Base-by-base conservation (phyloP, 116 monocot genomes). In the Papilionanthe hybrid region DNA sequence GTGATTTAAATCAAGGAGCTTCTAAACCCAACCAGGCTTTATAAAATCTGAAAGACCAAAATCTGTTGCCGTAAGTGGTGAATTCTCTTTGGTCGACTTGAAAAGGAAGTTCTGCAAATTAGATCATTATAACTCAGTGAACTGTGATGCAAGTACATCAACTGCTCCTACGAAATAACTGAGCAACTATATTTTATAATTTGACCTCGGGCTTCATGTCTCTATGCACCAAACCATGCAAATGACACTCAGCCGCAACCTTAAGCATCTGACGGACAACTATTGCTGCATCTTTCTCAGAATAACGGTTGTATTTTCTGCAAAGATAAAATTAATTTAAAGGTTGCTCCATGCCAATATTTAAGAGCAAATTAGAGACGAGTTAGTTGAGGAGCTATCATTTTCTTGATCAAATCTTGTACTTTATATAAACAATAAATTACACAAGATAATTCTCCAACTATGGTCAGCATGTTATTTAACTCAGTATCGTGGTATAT, bases 11-110 rank as follows among this genome's bases (percentile, higher is more conserved):
- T 53, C 53, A 17, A 53, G 17, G 22, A 18, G 5, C 4, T 71
- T 41, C 12, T 71, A 18, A 71, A 5, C 17, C 29, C 2, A 71
- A 73, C 73, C 97, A 83, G 94, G 91, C 75, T 87, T 88, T 81
- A 97, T 94, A 83, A 90, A 94, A 88, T 93, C 91, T n/a, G 98
- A 98, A 49, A 98, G 84, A 60, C 98, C 98, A 88, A 98, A 98
- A 84, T 98, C 98, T 79, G 98, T 94, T 80, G 94, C 94, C 82
- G 93, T 94, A 53, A 98, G 88, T 28, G 88, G 82, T 53, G 93
- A 94, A 68, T 98, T 89, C 71, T 93, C 85, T 50, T 86, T 81
- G 25, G 79, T 86, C 85, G 98, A 94, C 87, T 98, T 93, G 78
- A 98, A 94, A 82, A 98, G 98, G 82, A 98, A 98, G 84, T 98